Evolutionary conservation across 139 green algal species (phyloP), one percentile per base, ranked within the genome.

Genomic region (Parachlorella kessleri): DNA sequence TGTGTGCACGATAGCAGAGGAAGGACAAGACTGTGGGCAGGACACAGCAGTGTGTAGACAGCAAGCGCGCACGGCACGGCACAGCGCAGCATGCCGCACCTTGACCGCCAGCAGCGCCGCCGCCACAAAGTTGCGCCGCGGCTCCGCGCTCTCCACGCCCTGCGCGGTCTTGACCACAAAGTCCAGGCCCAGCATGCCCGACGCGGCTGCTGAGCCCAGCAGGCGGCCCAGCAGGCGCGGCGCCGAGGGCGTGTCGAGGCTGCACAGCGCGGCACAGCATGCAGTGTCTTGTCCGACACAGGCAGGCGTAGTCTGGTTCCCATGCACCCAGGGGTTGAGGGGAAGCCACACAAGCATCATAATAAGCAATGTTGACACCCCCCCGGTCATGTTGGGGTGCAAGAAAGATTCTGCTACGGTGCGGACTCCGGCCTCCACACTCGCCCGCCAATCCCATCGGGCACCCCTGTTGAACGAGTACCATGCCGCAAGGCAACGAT

Each of bases 221-320:
- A 95, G 77, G n/a, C 81, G 66, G n/a, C 92, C 92, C 72, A 96
- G 82, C 74, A 94, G 76, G 70, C 80, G 32, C 10, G 92, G 86
- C 23, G 93, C 93, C 66, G 88, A 83, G 32, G 92, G 92, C 38
- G 95, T 84, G 76, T 97, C 93, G 74, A 97, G 80, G 24, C 48
- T 59, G 48, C 48, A 59, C n/a, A n/a, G n/a, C n/a, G n/a, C n/a
- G n/a, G n/a, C n/a, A n/a, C n/a, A n/a, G n/a, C n/a, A n/a, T n/a
- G n/a, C n/a, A n/a, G n/a, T n/a, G n/a, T n/a, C n/a, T n/a, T n/a
- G n/a, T n/a, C n/a, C n/a, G n/a, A n/a, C n/a, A n/a, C n/a, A n/a
- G n/a, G n/a, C n/a, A n/a, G n/a, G n/a, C n/a, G n/a, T n/a, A n/a
- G n/a, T n/a, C n/a, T n/a, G n/a, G n/a, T n/a, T n/a, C n/a, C n/a